These are phyloP conservation scores for Gaeumannomyces sp. DNA, from an alignment of 2,329 filamentous ascomycete species.

Conservation along the genomic window DNA sequence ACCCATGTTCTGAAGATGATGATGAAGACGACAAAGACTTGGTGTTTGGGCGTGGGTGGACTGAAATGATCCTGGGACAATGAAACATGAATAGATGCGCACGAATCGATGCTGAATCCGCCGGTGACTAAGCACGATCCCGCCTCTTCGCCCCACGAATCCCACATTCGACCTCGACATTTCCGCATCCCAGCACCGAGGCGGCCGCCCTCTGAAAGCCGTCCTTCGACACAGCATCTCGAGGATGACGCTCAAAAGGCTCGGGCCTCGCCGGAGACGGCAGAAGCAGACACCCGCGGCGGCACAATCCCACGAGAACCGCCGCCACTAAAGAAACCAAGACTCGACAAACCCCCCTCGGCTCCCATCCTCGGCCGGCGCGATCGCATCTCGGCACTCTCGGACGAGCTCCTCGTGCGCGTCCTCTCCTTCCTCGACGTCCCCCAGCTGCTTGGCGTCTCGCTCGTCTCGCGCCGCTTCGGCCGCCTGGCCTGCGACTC, in stretches of 20 bases:
- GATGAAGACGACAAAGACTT: too few species aligned
- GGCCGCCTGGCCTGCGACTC: slow-evolving; percentile 68
- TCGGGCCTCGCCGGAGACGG: background rate
- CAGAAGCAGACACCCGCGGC: background rate
- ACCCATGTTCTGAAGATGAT: too few species aligned
- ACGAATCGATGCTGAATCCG: too few species aligned
- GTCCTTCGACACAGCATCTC: background rate
- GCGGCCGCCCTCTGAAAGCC: too few species aligned
- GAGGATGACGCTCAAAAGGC: background rate
- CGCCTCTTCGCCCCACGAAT: too few species aligned
- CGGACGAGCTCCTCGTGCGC: slow-evolving; percentile 81
- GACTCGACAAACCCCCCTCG: background rate
- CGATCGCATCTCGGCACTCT: slow-evolving; percentile 67
- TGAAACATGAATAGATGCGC: too few species aligned
- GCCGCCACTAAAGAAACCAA: background rate
- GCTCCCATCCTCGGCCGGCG: background rate
- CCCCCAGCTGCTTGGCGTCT: slow-evolving; percentile 55
- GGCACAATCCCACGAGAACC: background rate
- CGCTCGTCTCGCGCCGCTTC: slow-evolving; percentile 69
- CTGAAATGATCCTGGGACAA: too few species aligned
- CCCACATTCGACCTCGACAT: background rate
- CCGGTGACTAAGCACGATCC: too few species aligned
- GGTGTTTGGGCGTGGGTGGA: too few species aligned
- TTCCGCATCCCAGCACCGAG: background rate
- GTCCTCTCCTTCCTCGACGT: slow-evolving; percentile 74